Evolutionary conservation across 75 land plant species (phyloP).

Genomic region (Cupressus sempervirens): DNA sequence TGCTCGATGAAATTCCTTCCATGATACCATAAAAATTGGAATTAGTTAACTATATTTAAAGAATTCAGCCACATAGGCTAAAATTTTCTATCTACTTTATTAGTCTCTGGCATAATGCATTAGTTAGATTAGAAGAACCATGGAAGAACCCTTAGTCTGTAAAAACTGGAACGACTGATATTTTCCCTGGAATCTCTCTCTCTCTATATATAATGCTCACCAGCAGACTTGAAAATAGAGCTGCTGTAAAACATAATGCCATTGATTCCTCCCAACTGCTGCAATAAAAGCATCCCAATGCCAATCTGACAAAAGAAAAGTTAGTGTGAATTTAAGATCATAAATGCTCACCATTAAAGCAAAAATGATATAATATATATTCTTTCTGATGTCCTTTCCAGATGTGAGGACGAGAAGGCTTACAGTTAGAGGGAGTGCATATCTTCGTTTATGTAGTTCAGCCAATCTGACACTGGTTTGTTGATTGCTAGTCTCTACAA

Average conservation of each 20-base stretch:
- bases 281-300: conserved; percentile 73
- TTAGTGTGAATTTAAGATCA: neutral
- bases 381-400: too few relatives aligned
- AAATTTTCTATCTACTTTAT: too few relatives aligned
- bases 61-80: too few relatives aligned
- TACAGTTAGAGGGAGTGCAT: conserved; percentile 14
- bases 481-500: too few relatives aligned
- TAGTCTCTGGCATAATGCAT: too few relatives aligned
- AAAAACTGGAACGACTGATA: too few relatives aligned
- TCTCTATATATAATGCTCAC: conserved; percentile 36
- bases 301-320: conserved; percentile 50
- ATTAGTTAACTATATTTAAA: neutral
- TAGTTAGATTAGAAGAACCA: too few relatives aligned
- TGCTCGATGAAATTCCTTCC: conserved; percentile 10
- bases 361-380: neutral
- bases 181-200: too few relatives aligned
- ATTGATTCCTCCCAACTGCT: conserved; percentile 86
- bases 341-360: neutral
- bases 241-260: conserved; percentile 82
- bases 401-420: neutral
- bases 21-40: neutral
- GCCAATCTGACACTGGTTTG: too few relatives aligned
- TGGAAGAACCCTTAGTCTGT: too few relatives aligned
- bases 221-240: conserved; percentile 79
- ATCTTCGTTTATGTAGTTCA: too few relatives aligned